Base-by-base conservation (phyloP, 139 green algal genomes). In the Coelastrella sp. region DNA sequence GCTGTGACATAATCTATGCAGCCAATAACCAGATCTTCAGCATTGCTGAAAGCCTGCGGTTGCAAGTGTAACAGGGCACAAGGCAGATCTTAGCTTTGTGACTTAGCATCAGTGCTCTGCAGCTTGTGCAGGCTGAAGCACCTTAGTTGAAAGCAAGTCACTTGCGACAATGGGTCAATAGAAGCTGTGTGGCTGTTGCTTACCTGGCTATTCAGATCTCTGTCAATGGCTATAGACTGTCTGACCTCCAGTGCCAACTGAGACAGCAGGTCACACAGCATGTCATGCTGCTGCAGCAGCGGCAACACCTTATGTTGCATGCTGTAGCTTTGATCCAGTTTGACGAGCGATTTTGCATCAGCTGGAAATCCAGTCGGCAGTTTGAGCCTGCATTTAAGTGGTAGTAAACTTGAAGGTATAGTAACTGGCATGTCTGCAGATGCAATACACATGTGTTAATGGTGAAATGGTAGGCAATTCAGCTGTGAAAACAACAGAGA, bases 241-340 rank as follows among this genome's bases (percentile, higher is more conserved):
- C 51, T 60, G 59, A 84, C 41, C 30, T 84, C 78, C 62, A 84
- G 60, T 1, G 78, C 78, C 25, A 84, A 60, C 78, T 84, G 78
- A 3, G 60, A 84, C 60, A 84, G 60, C 78, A 84, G 60, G 78
- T 84, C 78, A 45, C 62, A 77, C 60, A 84, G 53, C 41, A 62
- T 40, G 59, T 84, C 78, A 41, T 84, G 78, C 78, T 84, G 60
- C 60, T 84, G 60, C 62, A 76, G 60, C 30, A 84, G 78, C 9
- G 78, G 60, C 78, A 76, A 15, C 60, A 84, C 60, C 27, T 62
- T 84, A 27, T n/a, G 21, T 41, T 75, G 27, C 27, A 84, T 6
- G 30, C 41, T 75, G 78, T 76, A 84, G 40, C 59, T 45, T 60
- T 84, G 78, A 48, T 84, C 35, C 40, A 84, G 78, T 41, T 82